Conservation (phyloP, 345 rosid species). For the Moricandia arvensis region DNA sequence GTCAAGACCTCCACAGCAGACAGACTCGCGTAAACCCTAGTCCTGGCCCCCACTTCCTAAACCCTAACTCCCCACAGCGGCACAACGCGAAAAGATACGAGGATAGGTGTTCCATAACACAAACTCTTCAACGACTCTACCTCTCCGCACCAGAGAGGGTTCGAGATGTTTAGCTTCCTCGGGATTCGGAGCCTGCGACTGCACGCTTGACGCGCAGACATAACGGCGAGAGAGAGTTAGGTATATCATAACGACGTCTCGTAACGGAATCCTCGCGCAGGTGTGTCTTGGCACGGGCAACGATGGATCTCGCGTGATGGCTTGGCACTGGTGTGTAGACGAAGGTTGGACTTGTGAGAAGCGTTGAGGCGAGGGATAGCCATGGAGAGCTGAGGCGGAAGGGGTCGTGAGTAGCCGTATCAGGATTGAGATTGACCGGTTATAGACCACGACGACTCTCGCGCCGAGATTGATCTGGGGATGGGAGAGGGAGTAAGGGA, state of each 20-base stretch:
- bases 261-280: slow-evolving; percentile 80
- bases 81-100: slow-evolving; percentile 92
- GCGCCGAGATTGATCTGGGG: slow-evolving; percentile 52
- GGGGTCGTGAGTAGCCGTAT: slow-evolving; percentile 63
- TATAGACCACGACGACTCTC: slow-evolving; percentile 48
- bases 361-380: slow-evolving; percentile 73
- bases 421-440: slow-evolving; percentile 45
- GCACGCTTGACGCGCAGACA: slow-evolving; percentile 75
- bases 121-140: slow-evolving; percentile 81
- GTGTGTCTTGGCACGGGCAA: slow-evolving; percentile 96
- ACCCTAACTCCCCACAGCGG: slow-evolving; percentile 82
- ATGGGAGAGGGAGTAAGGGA: slow-evolving; percentile 47
- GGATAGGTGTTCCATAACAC: slow-evolving; percentile 86
- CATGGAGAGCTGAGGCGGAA: slow-evolving; percentile 86
- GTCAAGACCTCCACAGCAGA: slow-evolving; percentile 50
- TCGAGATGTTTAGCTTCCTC: slow-evolving; percentile 47
- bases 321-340: slow-evolving; percentile 88
- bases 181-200: slow-evolving; percentile 57
- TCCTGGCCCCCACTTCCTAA: slow-evolving; percentile 85
- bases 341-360: slow-evolving; percentile 60
- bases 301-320: slow-evolving; percentile 88
- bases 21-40: slow-evolving; percentile 69
- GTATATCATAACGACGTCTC: slow-evolving; percentile 60
- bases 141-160: slow-evolving; percentile 58
- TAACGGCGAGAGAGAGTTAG: slow-evolving; percentile 65